These are phyloP conservation scores for Gryganskiella cystojenkinii DNA, from an alignment of 192 early-diverging fungal genomes.

Conservation along the genomic window DNA sequence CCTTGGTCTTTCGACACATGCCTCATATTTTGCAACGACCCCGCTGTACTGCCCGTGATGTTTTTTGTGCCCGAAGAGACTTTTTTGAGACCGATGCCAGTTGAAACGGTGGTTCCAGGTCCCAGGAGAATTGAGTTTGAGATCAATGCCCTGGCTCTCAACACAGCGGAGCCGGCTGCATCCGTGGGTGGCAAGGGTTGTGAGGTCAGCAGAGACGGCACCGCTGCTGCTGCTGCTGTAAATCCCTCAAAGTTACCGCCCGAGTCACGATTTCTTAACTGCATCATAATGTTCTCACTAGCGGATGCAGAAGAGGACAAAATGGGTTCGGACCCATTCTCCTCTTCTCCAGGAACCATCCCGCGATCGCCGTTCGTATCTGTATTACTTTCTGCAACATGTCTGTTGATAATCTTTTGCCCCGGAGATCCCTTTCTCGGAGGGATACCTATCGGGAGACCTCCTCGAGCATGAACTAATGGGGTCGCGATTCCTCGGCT, in stretches of 20 bases:
- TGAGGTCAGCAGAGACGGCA: background rate
- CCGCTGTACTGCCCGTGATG: too few species aligned
- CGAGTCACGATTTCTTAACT: slow-evolving; percentile 10
- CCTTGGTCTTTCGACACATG: too few species aligned
- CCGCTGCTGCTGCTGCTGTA: background rate
- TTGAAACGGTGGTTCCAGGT: background rate
- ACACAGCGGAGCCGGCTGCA: background rate
- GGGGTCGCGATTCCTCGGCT: slow-evolving; percentile 9
- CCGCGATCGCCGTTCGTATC: background rate
- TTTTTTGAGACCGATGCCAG: too few species aligned
- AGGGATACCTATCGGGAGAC: background rate
- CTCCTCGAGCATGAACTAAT: background rate
- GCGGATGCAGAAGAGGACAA: slow-evolving; percentile 21
- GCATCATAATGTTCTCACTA: slow-evolving; percentile 37
- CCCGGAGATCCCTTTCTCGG: background rate
- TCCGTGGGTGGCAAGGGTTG: too few species aligned
- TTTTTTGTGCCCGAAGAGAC: too few species aligned
- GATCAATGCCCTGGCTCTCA: slow-evolving; percentile 9
- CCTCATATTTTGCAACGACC: too few species aligned
- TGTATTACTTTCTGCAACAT: background rate
- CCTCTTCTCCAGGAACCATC: slow-evolving; percentile 1
- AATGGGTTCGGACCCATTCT: slow-evolving; percentile 4
- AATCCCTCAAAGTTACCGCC: background rate
- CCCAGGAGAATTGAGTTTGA: background rate
- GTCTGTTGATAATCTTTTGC: background rate